phyloP scores from a whole-genome alignment of 228 moss, liverwort and hornwort species.

The Sphagnum magellanicum region DNA sequence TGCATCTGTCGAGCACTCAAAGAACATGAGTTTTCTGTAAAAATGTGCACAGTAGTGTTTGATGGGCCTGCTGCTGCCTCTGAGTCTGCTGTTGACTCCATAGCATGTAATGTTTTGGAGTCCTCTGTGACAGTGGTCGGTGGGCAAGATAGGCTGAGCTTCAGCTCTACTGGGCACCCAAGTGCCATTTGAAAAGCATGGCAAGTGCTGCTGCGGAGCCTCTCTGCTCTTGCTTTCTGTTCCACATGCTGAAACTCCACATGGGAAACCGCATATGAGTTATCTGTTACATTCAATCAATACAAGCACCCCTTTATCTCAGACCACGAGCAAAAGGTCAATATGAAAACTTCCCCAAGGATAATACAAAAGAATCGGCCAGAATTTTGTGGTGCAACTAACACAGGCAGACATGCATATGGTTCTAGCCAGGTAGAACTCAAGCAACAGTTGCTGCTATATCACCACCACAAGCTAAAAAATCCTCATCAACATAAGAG shows the following conservation, averaged over 20 bases:
- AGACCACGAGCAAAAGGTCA: not conserved
- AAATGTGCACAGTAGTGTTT: too few species aligned
- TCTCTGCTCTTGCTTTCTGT: constrained; percentile 79
- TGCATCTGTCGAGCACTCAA: too few species aligned
- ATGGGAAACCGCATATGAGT: constrained; percentile 78
- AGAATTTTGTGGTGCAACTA: too few species aligned
- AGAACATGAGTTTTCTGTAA: too few species aligned
- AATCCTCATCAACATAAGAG: not conserved
- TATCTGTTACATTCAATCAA: constrained; percentile 20
- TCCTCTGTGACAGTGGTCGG: constrained; percentile 35
- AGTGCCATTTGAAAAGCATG: constrained; percentile 97
- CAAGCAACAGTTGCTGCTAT: not conserved
- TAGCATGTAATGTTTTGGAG: constrained; percentile 38
- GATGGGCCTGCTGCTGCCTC: too few species aligned
- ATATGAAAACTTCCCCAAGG: too few species aligned
- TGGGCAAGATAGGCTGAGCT: constrained; percentile 77
- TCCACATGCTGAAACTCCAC: constrained; percentile 82
- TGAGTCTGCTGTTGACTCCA: constrained; percentile 47
- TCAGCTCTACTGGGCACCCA: constrained; percentile 94
- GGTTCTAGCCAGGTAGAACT: not conserved
- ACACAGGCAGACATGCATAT: too few species aligned
- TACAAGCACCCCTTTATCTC: not conserved
- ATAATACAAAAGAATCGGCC: too few species aligned
- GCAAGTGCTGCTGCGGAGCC: constrained; percentile 83
- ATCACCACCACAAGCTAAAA: not conserved